Percentiles rank a stretch among this genome's conserved stretches.
Conservation (phyloP, 164 flowering plant genomes). For the Santalum album region DNA sequence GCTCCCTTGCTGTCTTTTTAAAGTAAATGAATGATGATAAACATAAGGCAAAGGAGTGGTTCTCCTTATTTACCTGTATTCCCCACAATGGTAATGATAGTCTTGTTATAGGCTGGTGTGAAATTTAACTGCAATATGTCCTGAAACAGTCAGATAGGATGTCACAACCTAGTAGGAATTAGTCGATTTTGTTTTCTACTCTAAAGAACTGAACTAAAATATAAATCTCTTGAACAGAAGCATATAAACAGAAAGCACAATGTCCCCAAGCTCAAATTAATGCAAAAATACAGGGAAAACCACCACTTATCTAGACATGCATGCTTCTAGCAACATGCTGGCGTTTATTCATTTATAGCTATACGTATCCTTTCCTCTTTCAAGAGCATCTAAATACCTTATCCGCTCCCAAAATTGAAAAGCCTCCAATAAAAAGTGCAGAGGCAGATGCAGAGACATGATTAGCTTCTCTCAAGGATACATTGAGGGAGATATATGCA, state of each 20-base stretch:
- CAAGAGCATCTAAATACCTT: slow-evolving; percentile 30
- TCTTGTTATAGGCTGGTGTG: slow-evolving; percentile 44
- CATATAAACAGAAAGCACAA: neutral
- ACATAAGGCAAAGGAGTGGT: neutral
- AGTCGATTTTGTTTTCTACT: neutral
- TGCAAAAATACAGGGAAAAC: neutral
- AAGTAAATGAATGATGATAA: too few species aligned
- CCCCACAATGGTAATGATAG: slow-evolving; percentile 54
- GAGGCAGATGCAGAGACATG: slow-evolving; percentile 56
- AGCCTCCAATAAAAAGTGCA: slow-evolving; percentile 75
- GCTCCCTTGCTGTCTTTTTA: too few species aligned
- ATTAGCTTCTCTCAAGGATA: slow-evolving; percentile 33
- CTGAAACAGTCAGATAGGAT: slow-evolving; percentile 14
- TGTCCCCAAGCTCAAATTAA: neutral
- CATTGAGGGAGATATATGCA: slow-evolving; percentile 42
- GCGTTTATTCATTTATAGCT: neutral
- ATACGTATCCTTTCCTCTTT: neutral
- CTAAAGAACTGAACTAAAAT: neutral
- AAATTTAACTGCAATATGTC: slow-evolving; percentile 46
- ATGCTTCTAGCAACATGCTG: neutral
- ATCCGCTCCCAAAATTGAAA: slow-evolving; percentile 39
- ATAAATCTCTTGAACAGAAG: neutral
- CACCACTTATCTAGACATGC: neutral
- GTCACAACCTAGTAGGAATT: too few species aligned
- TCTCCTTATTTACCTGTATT: slow-evolving; percentile 50